A percentile compares a stretch with the other conserved stretches of the same genome.
phyloP scores from a whole-genome alignment of 1,284 basidiomycete species.

The Marasmius tenuissimus region DNA sequence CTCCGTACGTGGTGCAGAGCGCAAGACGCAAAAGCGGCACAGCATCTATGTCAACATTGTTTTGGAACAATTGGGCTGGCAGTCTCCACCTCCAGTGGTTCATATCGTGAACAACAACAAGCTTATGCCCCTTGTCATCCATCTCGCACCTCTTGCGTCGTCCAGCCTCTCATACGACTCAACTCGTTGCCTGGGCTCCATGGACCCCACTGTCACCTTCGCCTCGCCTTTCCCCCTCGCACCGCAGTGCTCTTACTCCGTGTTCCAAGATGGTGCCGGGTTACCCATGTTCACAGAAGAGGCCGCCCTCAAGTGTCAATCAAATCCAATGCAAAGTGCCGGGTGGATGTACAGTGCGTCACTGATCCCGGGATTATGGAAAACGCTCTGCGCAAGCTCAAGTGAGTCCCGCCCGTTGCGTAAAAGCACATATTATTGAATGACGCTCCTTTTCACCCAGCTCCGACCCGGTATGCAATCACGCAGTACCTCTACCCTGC shows the following conservation, averaged over 20 bases:
- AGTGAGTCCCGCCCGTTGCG: slow-evolving; percentile 19
- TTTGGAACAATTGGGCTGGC: slow-evolving; percentile 17
- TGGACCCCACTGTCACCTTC: slow-evolving; percentile 25
- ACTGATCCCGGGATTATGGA: slow-evolving; percentile 33
- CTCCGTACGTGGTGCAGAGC: neutral
- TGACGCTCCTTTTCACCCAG: slow-evolving; percentile 15
- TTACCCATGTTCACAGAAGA: slow-evolving; percentile 27
- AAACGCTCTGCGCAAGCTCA: slow-evolving; percentile 22
- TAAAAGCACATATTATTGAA: neutral
- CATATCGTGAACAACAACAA: slow-evolving; percentile 18
- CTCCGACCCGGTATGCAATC: slow-evolving; percentile 28
- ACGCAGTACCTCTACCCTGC: slow-evolving; percentile 19
- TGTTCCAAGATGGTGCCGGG: slow-evolving; percentile 25
- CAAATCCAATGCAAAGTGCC: slow-evolving; percentile 25
- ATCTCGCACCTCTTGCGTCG: slow-evolving; percentile 9
- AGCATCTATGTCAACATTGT: slow-evolving; percentile 23
- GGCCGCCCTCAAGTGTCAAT: slow-evolving; percentile 22
- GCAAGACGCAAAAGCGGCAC: slow-evolving; percentile 2
- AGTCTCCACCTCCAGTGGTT: slow-evolving; percentile 20
- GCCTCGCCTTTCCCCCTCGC: slow-evolving; percentile 28
- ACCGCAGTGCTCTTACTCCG: slow-evolving; percentile 25
- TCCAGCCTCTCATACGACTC: slow-evolving; percentile 4
- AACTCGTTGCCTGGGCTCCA: slow-evolving; percentile 10
- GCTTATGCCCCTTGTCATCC: slow-evolving; percentile 17
- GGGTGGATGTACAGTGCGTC: slow-evolving; percentile 31